Conservation (phyloP, 805 yeast genomes). For the Yamadazyma laniorum region DNA sequence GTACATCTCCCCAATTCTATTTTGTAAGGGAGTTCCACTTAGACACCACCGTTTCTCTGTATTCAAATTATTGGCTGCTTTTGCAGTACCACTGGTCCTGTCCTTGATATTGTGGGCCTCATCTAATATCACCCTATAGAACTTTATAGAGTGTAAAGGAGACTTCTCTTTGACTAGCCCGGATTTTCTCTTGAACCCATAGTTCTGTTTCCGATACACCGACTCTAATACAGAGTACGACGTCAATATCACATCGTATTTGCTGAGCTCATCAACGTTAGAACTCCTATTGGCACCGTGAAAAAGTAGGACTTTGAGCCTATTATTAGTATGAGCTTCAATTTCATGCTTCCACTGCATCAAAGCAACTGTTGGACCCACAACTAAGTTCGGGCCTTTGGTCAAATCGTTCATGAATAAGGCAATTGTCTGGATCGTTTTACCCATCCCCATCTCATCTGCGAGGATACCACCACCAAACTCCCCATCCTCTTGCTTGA, state of each 20-base stretch:
- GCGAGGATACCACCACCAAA: conserved; percentile 92
- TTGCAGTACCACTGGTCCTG: conserved; percentile 88
- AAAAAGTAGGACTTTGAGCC: conserved; percentile 64
- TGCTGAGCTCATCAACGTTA: conserved; percentile 52
- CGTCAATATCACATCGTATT: conserved; percentile 80
- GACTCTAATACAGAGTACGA: conserved; percentile 92
- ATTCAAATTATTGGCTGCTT: conserved; percentile 75
- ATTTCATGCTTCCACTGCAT: conserved; percentile 98
- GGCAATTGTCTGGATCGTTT: conserved; percentile 94
- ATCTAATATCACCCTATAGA: conserved; percentile 85
- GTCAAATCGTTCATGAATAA: conserved; percentile 67
- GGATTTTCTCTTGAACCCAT: conserved; percentile 77
- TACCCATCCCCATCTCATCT: conserved; percentile 99
- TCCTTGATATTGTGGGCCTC: conserved; percentile 98
- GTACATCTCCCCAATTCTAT: conserved; percentile 94
- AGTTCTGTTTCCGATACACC: conserved; percentile 73
- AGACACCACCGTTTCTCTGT: conserved; percentile 86
- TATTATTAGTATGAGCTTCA: conserved; percentile 70
- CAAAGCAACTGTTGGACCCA: conserved; percentile 97
- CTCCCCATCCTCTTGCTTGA: conserved; percentile 72
- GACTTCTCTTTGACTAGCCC: conserved; percentile 73
- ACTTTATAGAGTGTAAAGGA: conserved; percentile 67
- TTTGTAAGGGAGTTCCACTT: conserved; percentile 95
- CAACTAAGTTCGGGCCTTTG: conserved; percentile 78
- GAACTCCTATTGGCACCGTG: conserved; percentile 83